phyloP scores from a whole-genome alignment of 805 yeast genomes.

The Myxozyma mucilagina region DNA sequence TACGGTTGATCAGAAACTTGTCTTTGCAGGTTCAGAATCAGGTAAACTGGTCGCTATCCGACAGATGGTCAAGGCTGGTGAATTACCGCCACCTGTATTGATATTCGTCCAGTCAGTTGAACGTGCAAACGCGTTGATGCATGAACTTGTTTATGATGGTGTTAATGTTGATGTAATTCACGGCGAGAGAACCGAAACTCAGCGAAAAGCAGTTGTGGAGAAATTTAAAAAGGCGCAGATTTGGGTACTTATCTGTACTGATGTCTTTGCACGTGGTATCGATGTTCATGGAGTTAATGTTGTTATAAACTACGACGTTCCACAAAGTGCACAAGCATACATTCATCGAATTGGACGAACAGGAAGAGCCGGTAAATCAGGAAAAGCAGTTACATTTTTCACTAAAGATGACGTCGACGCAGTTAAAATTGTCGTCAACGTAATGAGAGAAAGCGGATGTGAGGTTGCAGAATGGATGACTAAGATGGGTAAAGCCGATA shows the following conservation, averaged over 20 bases:
- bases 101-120: constrained; percentile 88
- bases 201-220: constrained; percentile 81
- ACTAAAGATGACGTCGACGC: constrained; percentile 82
- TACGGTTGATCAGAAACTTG: constrained; percentile 76
- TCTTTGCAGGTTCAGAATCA: constrained; percentile 89
- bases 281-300: constrained; percentile 94
- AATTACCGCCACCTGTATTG: constrained; percentile 87
- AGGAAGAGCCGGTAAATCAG: constrained; percentile 88
- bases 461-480: constrained; percentile 79
- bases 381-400: constrained; percentile 87
- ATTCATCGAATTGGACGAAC: constrained; percentile 99
- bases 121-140: constrained; percentile 92
- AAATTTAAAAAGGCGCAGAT: constrained; percentile 85
- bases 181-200: constrained; percentile 86
- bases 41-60: constrained; percentile 93
- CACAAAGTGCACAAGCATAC: constrained; percentile 88
- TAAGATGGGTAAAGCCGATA: constrained; percentile 61
- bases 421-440: constrained; percentile 83
- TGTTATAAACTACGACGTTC: constrained; percentile 95
- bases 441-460: constrained; percentile 88
- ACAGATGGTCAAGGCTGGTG: constrained; percentile 77
- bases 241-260: constrained; percentile 97
- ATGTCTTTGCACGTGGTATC: constrained; percentile 93
- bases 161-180: constrained; percentile 94
- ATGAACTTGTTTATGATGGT: constrained; percentile 87